phyloP scores from a whole-genome alignment of 108 stramenopile species.

The Nannochloropsis gaditana region DNA sequence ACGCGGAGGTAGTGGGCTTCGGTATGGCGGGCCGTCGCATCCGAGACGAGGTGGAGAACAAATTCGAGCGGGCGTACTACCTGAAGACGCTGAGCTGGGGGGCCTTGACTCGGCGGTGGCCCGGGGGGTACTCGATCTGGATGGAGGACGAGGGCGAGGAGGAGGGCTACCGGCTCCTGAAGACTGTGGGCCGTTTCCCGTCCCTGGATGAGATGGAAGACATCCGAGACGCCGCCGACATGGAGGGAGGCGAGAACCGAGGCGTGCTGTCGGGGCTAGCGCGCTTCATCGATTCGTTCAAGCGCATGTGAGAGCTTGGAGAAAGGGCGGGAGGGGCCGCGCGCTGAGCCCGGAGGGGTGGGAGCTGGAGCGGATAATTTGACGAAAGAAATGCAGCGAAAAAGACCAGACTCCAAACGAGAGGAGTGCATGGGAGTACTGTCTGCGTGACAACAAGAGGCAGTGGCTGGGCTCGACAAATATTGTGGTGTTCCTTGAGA shows the following conservation, averaged over 20 bases:
- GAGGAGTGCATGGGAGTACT: neutral
- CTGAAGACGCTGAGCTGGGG: slow-evolving; percentile 79
- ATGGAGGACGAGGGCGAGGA: slow-evolving; percentile 72
- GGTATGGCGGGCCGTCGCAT: slow-evolving; percentile 82
- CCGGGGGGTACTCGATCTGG: slow-evolving; percentile 69
- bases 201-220: slow-evolving; percentile 41
- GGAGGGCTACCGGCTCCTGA: slow-evolving; percentile 60
- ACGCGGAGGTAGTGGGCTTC: slow-evolving; percentile 90
- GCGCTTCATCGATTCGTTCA: neutral
- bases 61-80: slow-evolving; percentile 63
- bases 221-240: slow-evolving; percentile 24
- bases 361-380: neutral
- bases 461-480: no score
- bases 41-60: slow-evolving; percentile 64
- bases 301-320: neutral
- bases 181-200: slow-evolving; percentile 30
- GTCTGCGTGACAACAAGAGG: no score
- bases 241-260: neutral
- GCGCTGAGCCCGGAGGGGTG: neutral
- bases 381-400: neutral
- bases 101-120: slow-evolving; percentile 61
- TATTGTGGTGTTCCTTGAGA: no score
- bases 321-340: neutral
- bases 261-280: neutral
- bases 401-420: neutral